Base-by-base conservation (phyloP, 2,329 filamentous ascomycete genomes). In the Rhynchosporium secalis region DNA sequence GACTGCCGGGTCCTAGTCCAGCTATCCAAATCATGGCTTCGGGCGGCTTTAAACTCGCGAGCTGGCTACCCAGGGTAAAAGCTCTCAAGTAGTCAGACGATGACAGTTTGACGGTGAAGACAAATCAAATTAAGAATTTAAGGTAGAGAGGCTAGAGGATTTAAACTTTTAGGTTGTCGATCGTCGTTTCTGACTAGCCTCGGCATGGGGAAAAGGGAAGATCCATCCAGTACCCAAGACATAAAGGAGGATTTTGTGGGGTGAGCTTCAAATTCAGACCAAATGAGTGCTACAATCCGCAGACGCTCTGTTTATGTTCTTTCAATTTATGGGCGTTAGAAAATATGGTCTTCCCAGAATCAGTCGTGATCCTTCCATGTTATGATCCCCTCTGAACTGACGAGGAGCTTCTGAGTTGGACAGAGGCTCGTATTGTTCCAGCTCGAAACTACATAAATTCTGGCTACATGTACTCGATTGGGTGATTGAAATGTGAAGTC, bases 171-270 rank as follows among this genome's bases (percentile, higher is more conserved):
- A 54, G 40, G 51, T 41, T 40, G 51, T 54, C 5, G 58, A 60
- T 60, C 47, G 48, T 54, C n/a, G 45, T 20, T 59, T 49, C 28
- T 55, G 48, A 55, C 38, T 36, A 47, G 58, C 58, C 58, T 61
- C 58, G 58, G 58, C 28, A n/a, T 36, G 29, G 45, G 38, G 56
- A 20, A 20, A 20, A 20, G 20, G 20, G 29, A 51, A 45, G 38
- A 28, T 38, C 10, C 33, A 52, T n/a, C n/a, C 9, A 12, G n/a
- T 41, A 26, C 15, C 51, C 51, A 36, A 54, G 33, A 54, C 51
- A 40, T 40, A 20, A 29, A 36, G 36, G 51, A 12, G 13, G 49
- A 43, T 8, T 20, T n/a, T 26, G 36, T 49, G 51, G 33, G 28
- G 41, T 13, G 28, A 9, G 46, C 56, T 49, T 20, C 56, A 5